phyloP scores from a whole-genome alignment of 108 stramenopile species.

The Pseudonitzschia multistriata region DNA sequence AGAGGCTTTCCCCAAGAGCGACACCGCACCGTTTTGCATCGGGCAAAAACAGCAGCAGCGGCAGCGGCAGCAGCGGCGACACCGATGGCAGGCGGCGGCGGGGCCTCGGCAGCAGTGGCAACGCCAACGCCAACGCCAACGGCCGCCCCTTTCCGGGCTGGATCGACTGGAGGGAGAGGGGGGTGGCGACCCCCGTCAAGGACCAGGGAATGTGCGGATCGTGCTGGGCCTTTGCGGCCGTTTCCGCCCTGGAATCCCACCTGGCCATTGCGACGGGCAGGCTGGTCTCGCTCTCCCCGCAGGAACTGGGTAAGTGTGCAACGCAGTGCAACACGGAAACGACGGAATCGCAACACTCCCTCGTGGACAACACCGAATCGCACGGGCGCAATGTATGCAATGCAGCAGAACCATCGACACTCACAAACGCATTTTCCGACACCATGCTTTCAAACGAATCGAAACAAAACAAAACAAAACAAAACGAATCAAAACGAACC shows the following conservation, averaged over 20 bases:
- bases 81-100: background rate
- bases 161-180: slow-evolving; percentile 75
- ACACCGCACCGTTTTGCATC: background rate
- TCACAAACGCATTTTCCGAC: too few relatives aligned
- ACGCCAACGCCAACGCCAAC: background rate
- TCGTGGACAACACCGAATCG: background rate
- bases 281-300: slow-evolving; percentile 55
- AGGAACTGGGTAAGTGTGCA: slow-evolving; percentile 34
- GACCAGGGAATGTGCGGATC: slow-evolving; percentile 81
- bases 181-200: slow-evolving; percentile 71
- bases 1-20: background rate
- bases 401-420: too few relatives aligned
- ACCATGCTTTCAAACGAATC: background rate
- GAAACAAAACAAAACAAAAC: background rate
- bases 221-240: slow-evolving; percentile 87
- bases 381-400: background rate
- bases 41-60: background rate
- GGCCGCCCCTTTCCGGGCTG: slow-evolving; percentile 42
- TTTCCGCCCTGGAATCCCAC: slow-evolving; percentile 72
- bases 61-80: too few relatives aligned
- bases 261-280: slow-evolving; percentile 72
- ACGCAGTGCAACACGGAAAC: background rate
- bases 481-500: background rate
- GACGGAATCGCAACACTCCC: too few relatives aligned
- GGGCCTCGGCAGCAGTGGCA: background rate